These are phyloP conservation scores for Aureobasidium subglaciale DNA, from an alignment of 2,329 filamentous ascomycete species.

Conservation along the genomic window DNA sequence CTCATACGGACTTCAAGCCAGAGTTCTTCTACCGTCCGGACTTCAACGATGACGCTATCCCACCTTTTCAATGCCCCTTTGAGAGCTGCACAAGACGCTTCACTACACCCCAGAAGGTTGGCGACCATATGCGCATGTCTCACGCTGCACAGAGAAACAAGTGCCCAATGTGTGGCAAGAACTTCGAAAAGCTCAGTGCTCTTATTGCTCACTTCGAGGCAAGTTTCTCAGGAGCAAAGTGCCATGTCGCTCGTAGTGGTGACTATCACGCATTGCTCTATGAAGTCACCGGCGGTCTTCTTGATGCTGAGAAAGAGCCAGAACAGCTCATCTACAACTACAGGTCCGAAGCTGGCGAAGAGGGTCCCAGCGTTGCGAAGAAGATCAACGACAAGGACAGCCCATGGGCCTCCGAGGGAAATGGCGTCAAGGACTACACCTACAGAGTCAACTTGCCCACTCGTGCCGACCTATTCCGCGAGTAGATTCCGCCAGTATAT, in stretches of 20 bases:
- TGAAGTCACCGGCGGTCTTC: slow-evolving; percentile 37
- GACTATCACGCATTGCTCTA: slow-evolving; percentile 32
- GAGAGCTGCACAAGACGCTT: slow-evolving; percentile 38
- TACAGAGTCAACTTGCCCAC: neutral
- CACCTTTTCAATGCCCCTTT: slow-evolving; percentile 48
- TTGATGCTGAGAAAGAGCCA: slow-evolving; percentile 1
- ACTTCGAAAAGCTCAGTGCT: slow-evolving; percentile 31
- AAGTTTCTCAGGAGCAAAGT: slow-evolving; percentile 25
- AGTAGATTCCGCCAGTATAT: no score
- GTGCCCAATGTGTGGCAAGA: slow-evolving; percentile 36
- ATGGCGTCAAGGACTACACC: slow-evolving; percentile 7
- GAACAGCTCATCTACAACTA: neutral
- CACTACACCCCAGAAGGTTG: slow-evolving; percentile 25
- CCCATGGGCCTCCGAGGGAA: neutral
- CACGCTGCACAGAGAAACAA: slow-evolving; percentile 31
- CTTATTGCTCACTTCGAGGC: slow-evolving; percentile 37
- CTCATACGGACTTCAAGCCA: slow-evolving; percentile 41
- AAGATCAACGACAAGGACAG: neutral
- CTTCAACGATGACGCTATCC: slow-evolving; percentile 19
- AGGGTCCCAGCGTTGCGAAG: neutral
- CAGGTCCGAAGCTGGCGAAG: neutral
- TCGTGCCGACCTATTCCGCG: no score
- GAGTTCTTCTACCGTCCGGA: slow-evolving; percentile 34
- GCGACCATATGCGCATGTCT: slow-evolving; percentile 29
- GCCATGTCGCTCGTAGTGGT: slow-evolving; percentile 29